Evolutionary conservation across 2,329 filamentous ascomycete genomes (phyloP).

Genomic region (Aspergillus ustus): DNA sequence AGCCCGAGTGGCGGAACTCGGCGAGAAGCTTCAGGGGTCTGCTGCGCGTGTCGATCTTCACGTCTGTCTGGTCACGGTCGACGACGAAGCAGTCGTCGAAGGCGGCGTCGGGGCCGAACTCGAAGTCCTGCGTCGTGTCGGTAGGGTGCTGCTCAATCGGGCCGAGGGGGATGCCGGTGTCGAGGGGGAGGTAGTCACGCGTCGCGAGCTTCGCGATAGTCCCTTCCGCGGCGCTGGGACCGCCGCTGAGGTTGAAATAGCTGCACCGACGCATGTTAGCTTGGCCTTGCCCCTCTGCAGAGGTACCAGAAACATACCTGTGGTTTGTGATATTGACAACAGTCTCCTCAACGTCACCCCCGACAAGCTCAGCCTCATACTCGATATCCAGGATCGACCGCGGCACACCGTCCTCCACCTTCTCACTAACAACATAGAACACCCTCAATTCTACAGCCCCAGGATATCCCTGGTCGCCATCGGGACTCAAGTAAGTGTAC

Average conservation of each 20-base stretch:
- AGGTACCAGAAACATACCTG: slow-evolving; percentile 58
- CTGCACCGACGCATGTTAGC: slow-evolving; percentile 38
- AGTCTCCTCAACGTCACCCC: slow-evolving; percentile 80
- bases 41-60: slow-evolving; percentile 69
- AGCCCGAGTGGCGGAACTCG: slow-evolving; percentile 72
- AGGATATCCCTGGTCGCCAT: slow-evolving; percentile 89
- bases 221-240: slow-evolving; percentile 61
- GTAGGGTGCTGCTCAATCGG: slow-evolving; percentile 67
- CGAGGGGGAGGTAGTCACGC: slow-evolving; percentile 72
- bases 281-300: not conserved
- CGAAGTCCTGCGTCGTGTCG: slow-evolving; percentile 69
- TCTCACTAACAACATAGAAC: slow-evolving; percentile 76
- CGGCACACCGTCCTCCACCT: slow-evolving; percentile 62
- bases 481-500: slow-evolving; percentile 69
- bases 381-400: slow-evolving; percentile 80
- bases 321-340: slow-evolving; percentile 94
- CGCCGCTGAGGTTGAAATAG: slow-evolving; percentile 69
- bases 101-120: slow-evolving; percentile 69
- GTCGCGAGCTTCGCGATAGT: slow-evolving; percentile 64
- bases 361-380: slow-evolving; percentile 83
- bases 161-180: slow-evolving; percentile 75
- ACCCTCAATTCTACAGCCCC: slow-evolving; percentile 79
- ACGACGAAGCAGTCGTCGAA: slow-evolving; percentile 92
- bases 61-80: slow-evolving; percentile 62
- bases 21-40: slow-evolving; percentile 69